Evolutionary conservation across 1,284 basidiomycete species (phyloP).

Genomic region (Sanghuangporus sanghuang): DNA sequence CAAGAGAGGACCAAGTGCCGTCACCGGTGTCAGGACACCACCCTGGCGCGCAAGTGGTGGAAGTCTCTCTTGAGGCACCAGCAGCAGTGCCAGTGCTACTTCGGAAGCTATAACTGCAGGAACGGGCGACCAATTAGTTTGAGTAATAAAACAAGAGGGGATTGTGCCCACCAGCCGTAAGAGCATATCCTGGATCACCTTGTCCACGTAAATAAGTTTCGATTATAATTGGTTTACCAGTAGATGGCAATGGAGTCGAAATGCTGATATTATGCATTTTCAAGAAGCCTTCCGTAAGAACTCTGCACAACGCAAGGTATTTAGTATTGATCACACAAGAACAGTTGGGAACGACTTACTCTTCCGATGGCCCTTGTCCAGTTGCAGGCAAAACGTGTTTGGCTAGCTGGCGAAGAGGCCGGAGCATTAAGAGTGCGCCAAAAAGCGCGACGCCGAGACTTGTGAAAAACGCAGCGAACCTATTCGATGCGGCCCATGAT

Average conservation of each 20-base stretch:
- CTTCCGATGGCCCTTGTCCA: slow-evolving; percentile 59
- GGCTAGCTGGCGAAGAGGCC: slow-evolving; percentile 48
- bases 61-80: slow-evolving; percentile 42
- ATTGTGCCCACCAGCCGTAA: slow-evolving; percentile 58
- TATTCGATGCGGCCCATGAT: slow-evolving; percentile 44
- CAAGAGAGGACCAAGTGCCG: slow-evolving; percentile 70
- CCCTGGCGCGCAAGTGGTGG: slow-evolving; percentile 55
- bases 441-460: slow-evolving; percentile 35
- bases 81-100: slow-evolving; percentile 63
- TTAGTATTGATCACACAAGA: not conserved
- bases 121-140: not conserved
- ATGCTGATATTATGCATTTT: slow-evolving; percentile 53
- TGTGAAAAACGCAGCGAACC: slow-evolving; percentile 38
- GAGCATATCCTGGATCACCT: slow-evolving; percentile 78
- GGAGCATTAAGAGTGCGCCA: slow-evolving; percentile 29
- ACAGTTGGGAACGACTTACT: slow-evolving; percentile 34
- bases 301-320: too few relatives aligned
- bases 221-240: slow-evolving; percentile 45
- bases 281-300: slow-evolving; percentile 52
- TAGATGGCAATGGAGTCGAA: slow-evolving; percentile 32
- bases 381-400: slow-evolving; percentile 46
- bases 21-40: slow-evolving; percentile 75
- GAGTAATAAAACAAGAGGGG: too few relatives aligned
- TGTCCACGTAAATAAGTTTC: slow-evolving; percentile 55
- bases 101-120: slow-evolving; percentile 70